A percentile compares a stretch with the other conserved stretches of the same genome.
These are phyloP conservation scores for Fraxinus excelsior DNA, from an alignment of 257 asterid species.

Conservation along the genomic window DNA sequence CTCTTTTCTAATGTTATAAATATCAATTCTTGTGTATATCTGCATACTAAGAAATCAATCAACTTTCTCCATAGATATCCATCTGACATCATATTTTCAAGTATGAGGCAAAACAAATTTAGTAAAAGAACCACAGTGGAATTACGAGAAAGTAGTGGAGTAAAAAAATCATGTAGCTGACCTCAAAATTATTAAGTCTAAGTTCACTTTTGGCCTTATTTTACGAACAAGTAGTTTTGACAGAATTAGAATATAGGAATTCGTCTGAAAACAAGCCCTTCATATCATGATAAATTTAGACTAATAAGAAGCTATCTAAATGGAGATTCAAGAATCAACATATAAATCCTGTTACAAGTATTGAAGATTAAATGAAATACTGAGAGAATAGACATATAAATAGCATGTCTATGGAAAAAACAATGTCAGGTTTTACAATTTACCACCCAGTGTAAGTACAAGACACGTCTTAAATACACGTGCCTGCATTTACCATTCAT, in stretches of 20 bases:
- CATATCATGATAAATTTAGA: not conserved
- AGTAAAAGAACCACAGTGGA: not conserved
- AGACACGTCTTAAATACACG: not conserved
- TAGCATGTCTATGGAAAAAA: not conserved
- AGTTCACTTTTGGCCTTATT: not conserved
- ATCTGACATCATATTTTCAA: not conserved
- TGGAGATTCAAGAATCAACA: not conserved
- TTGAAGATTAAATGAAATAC: not conserved
- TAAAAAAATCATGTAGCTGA: not conserved
- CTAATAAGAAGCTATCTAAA: not conserved
- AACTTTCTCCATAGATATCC: not conserved
- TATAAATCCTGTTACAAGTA: not conserved
- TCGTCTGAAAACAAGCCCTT: not conserved
- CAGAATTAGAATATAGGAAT: not conserved
- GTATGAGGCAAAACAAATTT: not conserved
- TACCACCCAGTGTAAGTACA: not conserved
- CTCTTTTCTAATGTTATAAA: not conserved
- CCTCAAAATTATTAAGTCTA: slow-evolving; percentile 1
- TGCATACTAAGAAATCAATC: not conserved
- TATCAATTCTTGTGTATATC: not conserved
- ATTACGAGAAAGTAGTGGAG: not conserved
- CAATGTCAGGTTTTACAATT: not conserved
- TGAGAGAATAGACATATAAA: not conserved
- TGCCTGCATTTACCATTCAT: not conserved
- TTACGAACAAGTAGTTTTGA: not conserved